Percentiles rank a stretch among this genome's conserved stretches.
phyloP scores from a whole-genome alignment of 768 basidiomycete species.

The Lactarius akahatsu region DNA sequence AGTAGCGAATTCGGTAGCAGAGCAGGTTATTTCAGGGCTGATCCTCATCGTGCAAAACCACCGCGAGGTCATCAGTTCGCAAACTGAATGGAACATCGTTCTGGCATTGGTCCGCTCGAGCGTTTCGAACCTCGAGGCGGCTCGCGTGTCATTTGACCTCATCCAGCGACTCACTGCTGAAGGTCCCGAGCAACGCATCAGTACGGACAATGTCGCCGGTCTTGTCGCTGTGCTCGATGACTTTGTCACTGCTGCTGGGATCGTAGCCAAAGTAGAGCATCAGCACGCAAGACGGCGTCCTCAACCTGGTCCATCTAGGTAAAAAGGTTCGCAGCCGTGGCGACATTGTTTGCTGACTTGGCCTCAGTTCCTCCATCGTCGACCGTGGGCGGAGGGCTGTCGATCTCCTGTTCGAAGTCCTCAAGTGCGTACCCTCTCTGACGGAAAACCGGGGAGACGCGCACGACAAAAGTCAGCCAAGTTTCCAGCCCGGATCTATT shows the following conservation, averaged over 20 bases:
- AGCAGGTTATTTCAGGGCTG: constrained; percentile 87
- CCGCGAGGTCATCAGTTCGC: constrained; percentile 71
- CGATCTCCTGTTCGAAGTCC: constrained; percentile 74
- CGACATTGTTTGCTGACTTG: constrained; percentile 17
- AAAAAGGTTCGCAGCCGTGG: constrained; percentile 28
- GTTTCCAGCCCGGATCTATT: not conserved
- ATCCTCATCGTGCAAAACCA: constrained; percentile 77
- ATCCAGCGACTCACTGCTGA: constrained; percentile 64
- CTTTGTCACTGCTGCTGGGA: constrained; percentile 73
- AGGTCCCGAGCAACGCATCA: constrained; percentile 58
- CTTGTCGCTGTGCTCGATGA: constrained; percentile 82
- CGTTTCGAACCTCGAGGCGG: constrained; percentile 82
- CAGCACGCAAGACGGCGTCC: constrained; percentile 52
- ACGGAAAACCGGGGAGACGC: constrained; percentile 45
- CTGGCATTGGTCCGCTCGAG: constrained; percentile 87
- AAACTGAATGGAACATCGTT: constrained; percentile 94
- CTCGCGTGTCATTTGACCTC: constrained; percentile 79
- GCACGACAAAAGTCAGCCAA: constrained; percentile 42
- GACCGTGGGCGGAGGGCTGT: constrained; percentile 81
- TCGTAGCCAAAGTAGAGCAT: constrained; percentile 58
- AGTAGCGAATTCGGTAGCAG: constrained; percentile 82
- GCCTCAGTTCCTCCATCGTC: constrained; percentile 64
- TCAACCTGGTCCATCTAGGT: constrained; percentile 53
- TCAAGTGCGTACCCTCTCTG: constrained; percentile 61
- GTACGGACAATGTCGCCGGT: constrained; percentile 76